These are phyloP conservation scores for Pseudozyma thailandica DNA, from an alignment of 1,284 basidiomycete species.

Conservation along the genomic window DNA sequence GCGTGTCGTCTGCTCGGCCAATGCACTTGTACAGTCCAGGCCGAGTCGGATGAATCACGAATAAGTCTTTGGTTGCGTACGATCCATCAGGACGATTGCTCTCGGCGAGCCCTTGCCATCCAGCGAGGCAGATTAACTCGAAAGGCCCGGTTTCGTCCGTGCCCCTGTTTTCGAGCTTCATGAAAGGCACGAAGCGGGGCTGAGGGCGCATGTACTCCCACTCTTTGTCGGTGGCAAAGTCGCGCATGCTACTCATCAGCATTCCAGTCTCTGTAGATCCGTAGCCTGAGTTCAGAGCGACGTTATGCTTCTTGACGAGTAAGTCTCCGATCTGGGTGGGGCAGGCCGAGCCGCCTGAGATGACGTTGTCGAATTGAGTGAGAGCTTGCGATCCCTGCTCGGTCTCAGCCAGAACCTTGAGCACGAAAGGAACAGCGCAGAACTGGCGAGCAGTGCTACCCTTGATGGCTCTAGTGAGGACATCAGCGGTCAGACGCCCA, in stretches of 20 bases:
- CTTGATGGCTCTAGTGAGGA: slow-evolving; percentile 1
- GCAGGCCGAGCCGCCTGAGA: slow-evolving; percentile 69
- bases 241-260: slow-evolving; percentile 71
- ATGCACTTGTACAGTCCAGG: slow-evolving; percentile 72
- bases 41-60: slow-evolving; percentile 69
- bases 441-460: slow-evolving; percentile 9
- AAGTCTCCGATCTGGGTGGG: slow-evolving; percentile 73
- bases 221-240: slow-evolving; percentile 73
- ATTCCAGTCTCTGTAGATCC: slow-evolving; percentile 66
- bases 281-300: slow-evolving; percentile 73
- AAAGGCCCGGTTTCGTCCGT: slow-evolving; percentile 61
- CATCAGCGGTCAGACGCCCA: slow-evolving; percentile 8
- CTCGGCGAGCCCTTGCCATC: slow-evolving; percentile 72
- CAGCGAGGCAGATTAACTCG: slow-evolving; percentile 73
- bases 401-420: slow-evolving; percentile 72
- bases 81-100: slow-evolving; percentile 74
- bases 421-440: slow-evolving; percentile 70
- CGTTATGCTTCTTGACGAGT: slow-evolving; percentile 71
- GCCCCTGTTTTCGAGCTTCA: slow-evolving; percentile 19
- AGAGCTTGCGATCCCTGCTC: slow-evolving; percentile 71
- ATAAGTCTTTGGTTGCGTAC: slow-evolving; percentile 73
- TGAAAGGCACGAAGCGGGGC: not conserved
- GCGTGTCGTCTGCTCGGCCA: slow-evolving; percentile 75
- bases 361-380: slow-evolving; percentile 71
- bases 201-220: slow-evolving; percentile 74